Base-by-base conservation (phyloP, 2,329 filamentous ascomycete species). In the Colletotrichum brevisporum region DNA sequence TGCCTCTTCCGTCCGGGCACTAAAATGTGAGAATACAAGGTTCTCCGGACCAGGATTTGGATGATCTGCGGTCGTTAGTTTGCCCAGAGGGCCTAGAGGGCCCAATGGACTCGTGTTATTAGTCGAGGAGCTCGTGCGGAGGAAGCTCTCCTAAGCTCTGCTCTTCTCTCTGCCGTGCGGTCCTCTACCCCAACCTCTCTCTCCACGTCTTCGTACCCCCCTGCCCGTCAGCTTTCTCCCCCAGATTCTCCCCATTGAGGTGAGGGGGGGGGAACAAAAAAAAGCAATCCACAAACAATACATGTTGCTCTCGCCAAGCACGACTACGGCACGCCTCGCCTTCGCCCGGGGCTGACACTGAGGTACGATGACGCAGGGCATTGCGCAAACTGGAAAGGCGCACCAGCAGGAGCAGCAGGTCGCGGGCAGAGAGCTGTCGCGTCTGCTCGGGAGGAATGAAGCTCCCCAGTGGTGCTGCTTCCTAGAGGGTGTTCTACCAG, bases 311-410 rank as follows among this genome's bases (percentile, higher is more conserved):
- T 27, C n/a, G 66, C 66, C 66, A 69, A 69, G 66, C 43, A 50
- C 51, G 45, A 15, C 62, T 24, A 51, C 62, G 55, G 55, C 31
- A 60, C 62, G 62, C 62, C 55, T 66, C 26, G 55, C 55, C 18
- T 60, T 61, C 62, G 66, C 66, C 62, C 66, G 66, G 59, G 66
- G 56, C 66, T 69, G 50, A 66, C 66, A 66, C 55, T 47, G 36
- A 64, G 26, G 66, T 47, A 43, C 51, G 48, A 66, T 69, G 66
- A 69, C 66, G 66, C 66, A 69, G 13, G 31, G 21, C 39, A 56
- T 59, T 60, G 50, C 55, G 50, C 36, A 55, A 50, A 18, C 2
- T 31, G 26, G 31, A 51, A 36, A 36, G 24, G 50, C 18, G 39
- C 50, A 10, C 13, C 41, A 36, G n/a, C 52, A 24, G 21, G 21